Percentiles rank a stretch among this genome's conserved stretches.
Evolutionary conservation across 1,139 yeast genomes (phyloP).

Genomic region (Nadsonia starkeyi-henricii): DNA sequence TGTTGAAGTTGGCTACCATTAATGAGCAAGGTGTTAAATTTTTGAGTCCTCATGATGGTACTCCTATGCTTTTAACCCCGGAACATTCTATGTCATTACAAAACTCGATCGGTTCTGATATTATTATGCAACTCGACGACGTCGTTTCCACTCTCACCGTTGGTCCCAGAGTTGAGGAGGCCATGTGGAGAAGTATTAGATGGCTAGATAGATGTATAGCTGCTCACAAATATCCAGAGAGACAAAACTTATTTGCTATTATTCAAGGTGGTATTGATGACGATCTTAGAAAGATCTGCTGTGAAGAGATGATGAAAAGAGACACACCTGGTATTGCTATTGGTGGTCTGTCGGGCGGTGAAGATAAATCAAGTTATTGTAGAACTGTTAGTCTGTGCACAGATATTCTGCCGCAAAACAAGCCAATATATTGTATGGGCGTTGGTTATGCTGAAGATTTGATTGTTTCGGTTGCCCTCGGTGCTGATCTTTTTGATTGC

Average conservation of each 20-base stretch:
- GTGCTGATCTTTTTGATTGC: constrained; percentile 34
- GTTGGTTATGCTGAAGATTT: constrained; percentile 35
- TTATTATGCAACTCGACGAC: constrained; percentile 34
- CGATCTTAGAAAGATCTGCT: constrained; percentile 26
- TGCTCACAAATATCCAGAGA: constrained; percentile 31
- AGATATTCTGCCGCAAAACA: constrained; percentile 26
- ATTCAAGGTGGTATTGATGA: constrained; percentile 33
- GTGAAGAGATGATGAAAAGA: constrained; percentile 29
- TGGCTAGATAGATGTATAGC: constrained; percentile 33
- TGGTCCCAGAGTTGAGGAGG: constrained; percentile 32
- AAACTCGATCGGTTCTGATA: constrained; percentile 32
- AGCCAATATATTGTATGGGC: constrained; percentile 35
- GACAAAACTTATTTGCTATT: constrained; percentile 30
- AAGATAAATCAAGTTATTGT: constrained; percentile 29
- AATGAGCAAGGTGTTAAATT: constrained; percentile 33
- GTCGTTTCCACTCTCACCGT: constrained; percentile 31
- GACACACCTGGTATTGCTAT: constrained; percentile 35
- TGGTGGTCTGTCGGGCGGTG: constrained; percentile 34
- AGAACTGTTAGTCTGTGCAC: constrained; percentile 28
- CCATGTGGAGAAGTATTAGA: constrained; percentile 30
- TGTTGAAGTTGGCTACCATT: constrained; percentile 30
- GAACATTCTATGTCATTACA: constrained; percentile 32
- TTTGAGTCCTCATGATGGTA: constrained; percentile 31
- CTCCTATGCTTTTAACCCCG: constrained; percentile 33
- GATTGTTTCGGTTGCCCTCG: constrained; percentile 32